Conservation (phyloP, 2,329 filamentous ascomycete genomes). For the Aspergillus clavatus region DNA sequence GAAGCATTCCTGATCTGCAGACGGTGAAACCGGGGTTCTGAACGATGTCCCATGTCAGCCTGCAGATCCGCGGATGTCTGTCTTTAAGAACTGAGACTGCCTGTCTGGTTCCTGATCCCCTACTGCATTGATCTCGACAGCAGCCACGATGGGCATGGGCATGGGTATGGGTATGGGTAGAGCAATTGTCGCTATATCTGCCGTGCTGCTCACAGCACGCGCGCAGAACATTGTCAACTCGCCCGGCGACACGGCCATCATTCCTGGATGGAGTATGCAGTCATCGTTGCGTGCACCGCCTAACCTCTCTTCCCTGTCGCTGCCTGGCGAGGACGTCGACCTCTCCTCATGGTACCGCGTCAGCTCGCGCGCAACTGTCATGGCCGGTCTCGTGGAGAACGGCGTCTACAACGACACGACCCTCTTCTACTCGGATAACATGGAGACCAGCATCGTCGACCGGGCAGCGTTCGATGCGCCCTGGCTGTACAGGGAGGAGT, state of each 20-base stretch:
- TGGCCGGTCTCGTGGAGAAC: constrained; percentile 53
- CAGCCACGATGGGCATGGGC: no score
- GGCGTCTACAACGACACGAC: constrained; percentile 50
- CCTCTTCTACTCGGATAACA: constrained; percentile 54
- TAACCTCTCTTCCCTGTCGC: constrained; percentile 40
- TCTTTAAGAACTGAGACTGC: background rate
- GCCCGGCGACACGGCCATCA: constrained; percentile 22
- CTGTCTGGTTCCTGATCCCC: background rate
- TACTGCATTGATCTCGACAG: background rate
- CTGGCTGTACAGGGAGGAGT: constrained; percentile 57
- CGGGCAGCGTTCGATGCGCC: constrained; percentile 48
- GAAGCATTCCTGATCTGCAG: background rate
- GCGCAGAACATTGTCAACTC: constrained; percentile 14
- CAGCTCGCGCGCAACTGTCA: constrained; percentile 50
- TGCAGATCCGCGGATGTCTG: background rate
- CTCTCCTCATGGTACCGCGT: constrained; percentile 51
- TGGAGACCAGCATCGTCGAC: constrained; percentile 40
- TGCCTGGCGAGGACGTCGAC: constrained; percentile 44
- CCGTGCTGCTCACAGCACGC: no score
- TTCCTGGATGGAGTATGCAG: constrained; percentile 48
- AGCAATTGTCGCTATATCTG: no score
- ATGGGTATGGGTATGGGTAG: no score
- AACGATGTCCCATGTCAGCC: background rate
- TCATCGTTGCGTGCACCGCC: constrained; percentile 38
- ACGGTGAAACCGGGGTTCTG: background rate